Base-by-base conservation (phyloP, 805 yeast species). In the Aciculoconidium aculeatum region DNA sequence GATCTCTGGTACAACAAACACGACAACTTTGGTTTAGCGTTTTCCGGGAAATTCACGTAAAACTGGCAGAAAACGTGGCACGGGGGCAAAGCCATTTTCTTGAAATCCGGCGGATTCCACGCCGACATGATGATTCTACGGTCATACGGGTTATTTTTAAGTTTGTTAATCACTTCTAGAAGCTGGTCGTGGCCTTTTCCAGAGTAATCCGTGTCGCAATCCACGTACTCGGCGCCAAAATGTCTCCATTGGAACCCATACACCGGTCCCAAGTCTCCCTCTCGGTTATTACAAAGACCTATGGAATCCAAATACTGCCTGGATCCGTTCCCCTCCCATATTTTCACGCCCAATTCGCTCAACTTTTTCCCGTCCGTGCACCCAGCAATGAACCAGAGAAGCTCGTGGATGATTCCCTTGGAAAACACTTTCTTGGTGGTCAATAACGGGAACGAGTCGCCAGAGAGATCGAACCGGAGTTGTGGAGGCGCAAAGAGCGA, bases 171-270 rank as follows among this genome's bases (percentile, higher is more conserved):
- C 18, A 92, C 75, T 25, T 83, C 80, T 6, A 76, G 72, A 20
- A 92, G 65, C 61, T 92, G 99, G 53, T 92, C 99, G 33, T 75
- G 80, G 8, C 99, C 99, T 52, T 84, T 68, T 4, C 87, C 90
- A 0, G 80, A 51, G 50, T 92, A 92, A 50, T 92, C 94, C 3
- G 88, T 70, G 36, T 90, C 87, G 49, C 95, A 85, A 31, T 86
- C 87, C 17, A 49, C 65, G 53, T 92, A 92, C 42, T 83, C 77
- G 4, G 99, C 98, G 24, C 98, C 98, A 55, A 92, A 92, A 58
- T 92, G 98, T 47, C 99, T 77, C 99, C 99, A 92, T 58, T 92
- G 99, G 61, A 92, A 92, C 0, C 99, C 99, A 53, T 92, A 92
- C 3, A 92, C 96, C 1, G 99, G 98, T 1, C 99, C 99, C 44